A percentile compares a stretch with the other conserved stretches of the same genome.
phyloP scores from a whole-genome alignment of 495 filamentous ascomycete genomes.

The Mytilinidion resinicola region DNA sequence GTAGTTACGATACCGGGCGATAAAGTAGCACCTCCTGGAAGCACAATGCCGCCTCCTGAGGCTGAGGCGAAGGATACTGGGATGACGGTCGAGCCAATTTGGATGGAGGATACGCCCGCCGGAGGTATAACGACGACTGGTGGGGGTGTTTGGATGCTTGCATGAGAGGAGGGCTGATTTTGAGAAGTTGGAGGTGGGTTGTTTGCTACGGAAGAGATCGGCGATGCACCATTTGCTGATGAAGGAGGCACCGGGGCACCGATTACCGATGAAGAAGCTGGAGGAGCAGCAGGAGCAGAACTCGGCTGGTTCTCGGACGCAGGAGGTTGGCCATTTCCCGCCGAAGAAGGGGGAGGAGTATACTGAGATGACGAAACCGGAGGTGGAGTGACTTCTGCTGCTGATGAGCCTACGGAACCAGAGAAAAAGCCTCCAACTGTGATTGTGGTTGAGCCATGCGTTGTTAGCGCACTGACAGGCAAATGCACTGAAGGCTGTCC shows the following conservation, averaged over 20 bases:
- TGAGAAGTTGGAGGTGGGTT: no score
- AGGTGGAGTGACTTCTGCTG: no score
- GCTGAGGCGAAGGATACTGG: neutral
- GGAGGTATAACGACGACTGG: neutral
- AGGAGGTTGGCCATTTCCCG: no score
- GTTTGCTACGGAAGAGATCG: no score
- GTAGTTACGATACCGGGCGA: neutral
- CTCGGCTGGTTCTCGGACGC: no score
- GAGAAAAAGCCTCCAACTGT: neutral
- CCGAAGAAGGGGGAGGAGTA: neutral
- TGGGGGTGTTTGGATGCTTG: no score
- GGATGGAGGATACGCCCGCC: neutral
- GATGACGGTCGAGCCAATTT: neutral
- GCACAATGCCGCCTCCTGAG: neutral
- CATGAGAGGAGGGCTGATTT: no score
- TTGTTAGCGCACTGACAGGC: conserved; percentile 1
- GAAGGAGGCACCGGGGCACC: no score
- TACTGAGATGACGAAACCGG: neutral
- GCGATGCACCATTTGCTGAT: no score
- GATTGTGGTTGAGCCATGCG: neutral
- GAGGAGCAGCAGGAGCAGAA: no score
- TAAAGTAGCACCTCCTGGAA: conserved; percentile 8
- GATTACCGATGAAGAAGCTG: no score
- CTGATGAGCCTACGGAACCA: neutral
- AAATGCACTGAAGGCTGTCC: conserved; percentile 4